Evolutionary conservation across 2,329 filamentous ascomycete species (phyloP).

Genomic region (Colletotrichum gloeosporioides): DNA sequence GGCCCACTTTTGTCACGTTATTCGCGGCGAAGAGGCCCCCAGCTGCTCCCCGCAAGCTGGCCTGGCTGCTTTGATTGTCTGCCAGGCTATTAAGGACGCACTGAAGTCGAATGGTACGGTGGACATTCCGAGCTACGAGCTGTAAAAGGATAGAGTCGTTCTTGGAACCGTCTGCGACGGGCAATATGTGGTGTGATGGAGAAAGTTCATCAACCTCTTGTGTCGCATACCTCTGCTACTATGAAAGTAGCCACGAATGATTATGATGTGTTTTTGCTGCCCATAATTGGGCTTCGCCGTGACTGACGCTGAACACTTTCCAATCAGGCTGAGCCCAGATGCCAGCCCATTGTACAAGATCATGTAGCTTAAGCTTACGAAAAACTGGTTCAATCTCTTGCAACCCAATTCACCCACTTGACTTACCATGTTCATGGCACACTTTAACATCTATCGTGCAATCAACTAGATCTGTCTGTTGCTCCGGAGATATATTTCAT

Average conservation of each 20-base stretch:
- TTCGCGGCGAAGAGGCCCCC: constrained; percentile 45
- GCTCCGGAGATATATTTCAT: neutral
- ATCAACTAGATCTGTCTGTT: neutral
- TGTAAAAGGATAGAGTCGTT: neutral
- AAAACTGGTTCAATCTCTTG: neutral
- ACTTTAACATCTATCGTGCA: neutral
- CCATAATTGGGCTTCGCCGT: neutral
- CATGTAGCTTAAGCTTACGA: neutral
- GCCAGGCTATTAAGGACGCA: constrained; percentile 53
- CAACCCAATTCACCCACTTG: neutral
- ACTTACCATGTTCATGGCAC: neutral
- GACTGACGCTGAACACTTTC: neutral
- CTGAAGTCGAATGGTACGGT: constrained; percentile 37
- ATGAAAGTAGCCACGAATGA: neutral
- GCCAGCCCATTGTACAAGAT: neutral
- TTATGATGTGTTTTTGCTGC: neutral
- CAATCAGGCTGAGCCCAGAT: neutral
- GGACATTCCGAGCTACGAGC: constrained; percentile 19
- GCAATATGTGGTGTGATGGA: neutral
- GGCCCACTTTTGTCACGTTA: constrained; percentile 54
- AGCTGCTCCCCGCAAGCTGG: constrained; percentile 55
- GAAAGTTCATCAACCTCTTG: neutral
- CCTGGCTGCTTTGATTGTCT: constrained; percentile 55
- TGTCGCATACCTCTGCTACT: neutral
- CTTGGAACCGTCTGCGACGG: neutral